Conservation (phyloP, 2,329 filamentous ascomycete species). For the Aspergillus floridensis region DNA sequence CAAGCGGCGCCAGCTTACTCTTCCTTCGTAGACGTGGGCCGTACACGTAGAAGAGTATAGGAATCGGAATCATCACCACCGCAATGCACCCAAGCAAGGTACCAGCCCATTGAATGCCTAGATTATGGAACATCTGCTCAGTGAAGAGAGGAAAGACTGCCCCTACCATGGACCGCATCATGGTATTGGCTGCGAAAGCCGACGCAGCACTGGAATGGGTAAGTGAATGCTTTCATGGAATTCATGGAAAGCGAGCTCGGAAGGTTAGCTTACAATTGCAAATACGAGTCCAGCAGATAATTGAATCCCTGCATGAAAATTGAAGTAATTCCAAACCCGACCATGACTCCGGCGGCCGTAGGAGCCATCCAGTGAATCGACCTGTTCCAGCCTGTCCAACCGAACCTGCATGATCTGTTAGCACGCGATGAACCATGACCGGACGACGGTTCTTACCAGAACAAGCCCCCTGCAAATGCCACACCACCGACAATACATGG, state of each 20-base stretch:
- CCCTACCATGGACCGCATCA: constrained; percentile 24
- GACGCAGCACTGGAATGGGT: constrained; percentile 16
- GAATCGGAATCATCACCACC: constrained; percentile 23
- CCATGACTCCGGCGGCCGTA: constrained; percentile 19
- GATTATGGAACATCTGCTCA: constrained; percentile 23
- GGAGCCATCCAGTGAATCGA: constrained; percentile 26
- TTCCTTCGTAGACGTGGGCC: constrained; percentile 15
- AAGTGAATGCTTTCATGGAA: neutral
- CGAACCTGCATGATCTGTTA: constrained; percentile 20
- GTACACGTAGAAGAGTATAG: constrained; percentile 18
- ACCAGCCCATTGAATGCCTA: constrained; percentile 22
- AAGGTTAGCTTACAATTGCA: constrained; percentile 17
- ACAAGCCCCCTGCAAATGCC: constrained; percentile 22
- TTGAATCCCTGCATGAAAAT: constrained; percentile 28
- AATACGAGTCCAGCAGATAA: constrained; percentile 21
- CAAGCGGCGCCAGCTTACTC: constrained; percentile 18
- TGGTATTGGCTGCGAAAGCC: constrained; percentile 23
- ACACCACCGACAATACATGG: constrained; percentile 22
- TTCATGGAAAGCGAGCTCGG: neutral
- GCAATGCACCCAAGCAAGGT: constrained; percentile 22
- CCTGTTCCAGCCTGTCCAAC: constrained; percentile 22
- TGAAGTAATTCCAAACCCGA: constrained; percentile 24
- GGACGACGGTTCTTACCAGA: constrained; percentile 16
- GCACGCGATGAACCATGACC: neutral
- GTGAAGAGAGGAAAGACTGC: constrained; percentile 23